phyloP scores from a whole-genome alignment of 23 red algal genomes.

The Gracilariopsis chorda region DNA sequence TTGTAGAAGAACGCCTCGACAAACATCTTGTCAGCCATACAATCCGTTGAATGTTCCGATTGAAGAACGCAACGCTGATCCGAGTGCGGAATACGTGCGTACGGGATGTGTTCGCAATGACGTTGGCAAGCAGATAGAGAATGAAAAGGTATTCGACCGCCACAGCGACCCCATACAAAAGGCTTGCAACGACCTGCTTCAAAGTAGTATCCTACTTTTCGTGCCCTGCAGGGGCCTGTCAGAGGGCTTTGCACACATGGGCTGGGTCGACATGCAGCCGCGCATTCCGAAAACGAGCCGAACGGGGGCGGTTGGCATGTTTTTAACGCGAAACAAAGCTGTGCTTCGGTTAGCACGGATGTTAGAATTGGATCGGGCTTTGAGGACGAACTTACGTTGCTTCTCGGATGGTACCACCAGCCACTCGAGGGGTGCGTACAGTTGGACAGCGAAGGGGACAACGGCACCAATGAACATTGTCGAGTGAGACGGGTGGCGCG shows the following conservation, averaged over 20 bases:
- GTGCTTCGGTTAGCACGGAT: not conserved
- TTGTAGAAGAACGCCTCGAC: constrained; percentile 6
- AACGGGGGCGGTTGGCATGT: not conserved
- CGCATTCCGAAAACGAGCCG: not conserved
- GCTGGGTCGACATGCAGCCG: constrained; percentile 6
- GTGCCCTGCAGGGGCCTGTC: not conserved
- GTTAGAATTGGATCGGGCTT: not conserved
- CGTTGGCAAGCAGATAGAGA: not conserved
- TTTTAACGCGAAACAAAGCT: not conserved
- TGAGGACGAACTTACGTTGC: not conserved
- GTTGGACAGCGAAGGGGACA: not conserved
- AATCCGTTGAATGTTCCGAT: not conserved
- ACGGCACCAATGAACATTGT: not conserved
- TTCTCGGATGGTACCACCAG: constrained; percentile 5
- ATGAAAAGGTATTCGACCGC: not conserved
- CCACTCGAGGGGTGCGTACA: not conserved
- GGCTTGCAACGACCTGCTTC: not conserved
- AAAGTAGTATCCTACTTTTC: not conserved
- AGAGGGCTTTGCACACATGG: not conserved
- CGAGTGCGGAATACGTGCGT: not conserved
- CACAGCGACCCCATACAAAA: constrained; percentile 6
- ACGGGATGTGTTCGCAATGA: not conserved
- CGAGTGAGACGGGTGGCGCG: not conserved
- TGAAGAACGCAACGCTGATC: not conserved
- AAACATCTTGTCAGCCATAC: not conserved